A percentile compares a stretch with the other conserved stretches of the same genome.
These are phyloP conservation scores for Torulaspora franciscae DNA, from an alignment of 805 yeast species.

Conservation along the genomic window DNA sequence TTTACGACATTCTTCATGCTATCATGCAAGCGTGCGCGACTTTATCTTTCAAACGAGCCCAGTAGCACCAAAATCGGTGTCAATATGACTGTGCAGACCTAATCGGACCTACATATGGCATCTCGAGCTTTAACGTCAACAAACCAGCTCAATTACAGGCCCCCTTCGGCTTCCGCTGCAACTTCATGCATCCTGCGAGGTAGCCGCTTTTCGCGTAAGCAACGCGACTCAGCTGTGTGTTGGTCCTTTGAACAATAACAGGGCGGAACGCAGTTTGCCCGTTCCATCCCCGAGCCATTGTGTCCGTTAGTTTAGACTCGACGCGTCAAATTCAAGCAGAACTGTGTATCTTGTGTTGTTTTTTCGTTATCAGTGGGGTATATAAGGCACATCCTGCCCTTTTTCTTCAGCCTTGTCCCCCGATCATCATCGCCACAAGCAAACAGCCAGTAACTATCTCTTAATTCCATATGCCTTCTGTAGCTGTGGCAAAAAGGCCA, in stretches of 20 bases:
- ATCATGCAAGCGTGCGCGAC: too few relatives aligned
- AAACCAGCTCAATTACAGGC: not conserved
- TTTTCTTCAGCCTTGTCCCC: not conserved
- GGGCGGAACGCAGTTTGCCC: not conserved
- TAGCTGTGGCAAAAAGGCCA: constrained; percentile 6
- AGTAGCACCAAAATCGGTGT: too few relatives aligned
- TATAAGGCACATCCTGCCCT: not conserved
- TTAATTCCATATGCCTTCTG: not conserved
- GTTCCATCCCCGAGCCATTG: too few relatives aligned
- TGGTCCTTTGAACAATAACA: not conserved
- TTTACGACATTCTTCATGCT: too few relatives aligned
- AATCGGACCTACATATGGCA: not conserved
- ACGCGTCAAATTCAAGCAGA: not conserved
- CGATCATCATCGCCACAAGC: not conserved
- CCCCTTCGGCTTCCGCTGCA: not conserved
- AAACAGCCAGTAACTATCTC: not conserved
- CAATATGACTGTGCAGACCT: too few relatives aligned
- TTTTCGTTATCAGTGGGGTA: constrained; percentile 6
- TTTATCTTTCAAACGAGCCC: too few relatives aligned
- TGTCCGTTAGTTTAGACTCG: not conserved
- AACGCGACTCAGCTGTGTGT: constrained; percentile 1
- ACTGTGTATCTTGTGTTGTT: constrained; percentile 2
- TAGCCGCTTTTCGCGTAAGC: constrained; percentile 3
- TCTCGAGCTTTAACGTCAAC: not conserved
- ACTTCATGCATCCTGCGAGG: not conserved